Conservation (phyloP, 2,329 filamentous ascomycete genomes). For the Dactylellina parvicollis region DNA sequence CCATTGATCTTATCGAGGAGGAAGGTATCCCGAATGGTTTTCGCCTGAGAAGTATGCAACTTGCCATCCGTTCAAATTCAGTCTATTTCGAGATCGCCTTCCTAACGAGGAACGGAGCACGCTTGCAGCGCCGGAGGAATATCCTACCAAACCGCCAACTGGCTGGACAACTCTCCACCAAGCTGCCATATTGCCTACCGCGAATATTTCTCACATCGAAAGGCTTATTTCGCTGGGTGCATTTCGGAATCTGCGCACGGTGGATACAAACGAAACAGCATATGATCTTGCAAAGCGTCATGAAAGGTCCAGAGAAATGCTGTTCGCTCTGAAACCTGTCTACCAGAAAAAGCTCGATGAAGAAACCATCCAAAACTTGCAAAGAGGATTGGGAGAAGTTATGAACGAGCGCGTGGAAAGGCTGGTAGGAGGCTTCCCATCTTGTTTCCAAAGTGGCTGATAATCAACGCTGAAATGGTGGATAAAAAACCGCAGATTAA, state of each 20-base stretch:
- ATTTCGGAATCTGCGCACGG: slow-evolving; percentile 17
- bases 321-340: slow-evolving; percentile 30
- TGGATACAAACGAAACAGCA: slow-evolving; percentile 38
- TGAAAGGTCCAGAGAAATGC: slow-evolving; percentile 17
- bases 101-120: neutral
- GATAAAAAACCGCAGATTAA: slow-evolving; percentile 2
- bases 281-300: slow-evolving; percentile 39
- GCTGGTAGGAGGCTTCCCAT: slow-evolving; percentile 1
- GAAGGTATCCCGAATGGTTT: slow-evolving; percentile 15
- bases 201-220: slow-evolving; percentile 30
- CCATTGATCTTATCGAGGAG: slow-evolving; percentile 28
- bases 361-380: slow-evolving; percentile 26
- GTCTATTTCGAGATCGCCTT: neutral
- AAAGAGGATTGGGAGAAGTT: slow-evolving; percentile 35
- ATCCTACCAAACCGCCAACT: slow-evolving; percentile 15
- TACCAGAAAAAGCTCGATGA: slow-evolving; percentile 3
- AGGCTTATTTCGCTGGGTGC: slow-evolving; percentile 37
- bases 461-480: neutral
- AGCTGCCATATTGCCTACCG: slow-evolving; percentile 13
- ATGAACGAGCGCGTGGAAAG: slow-evolving; percentile 18
- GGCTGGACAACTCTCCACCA: slow-evolving; percentile 49
- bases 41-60: slow-evolving; percentile 31
- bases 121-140: slow-evolving; percentile 16
- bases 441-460: neutral
- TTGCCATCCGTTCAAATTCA: neutral